phyloP scores from a whole-genome alignment of 2,329 filamentous ascomycete species.

The Diaporthe citrichinensis region DNA sequence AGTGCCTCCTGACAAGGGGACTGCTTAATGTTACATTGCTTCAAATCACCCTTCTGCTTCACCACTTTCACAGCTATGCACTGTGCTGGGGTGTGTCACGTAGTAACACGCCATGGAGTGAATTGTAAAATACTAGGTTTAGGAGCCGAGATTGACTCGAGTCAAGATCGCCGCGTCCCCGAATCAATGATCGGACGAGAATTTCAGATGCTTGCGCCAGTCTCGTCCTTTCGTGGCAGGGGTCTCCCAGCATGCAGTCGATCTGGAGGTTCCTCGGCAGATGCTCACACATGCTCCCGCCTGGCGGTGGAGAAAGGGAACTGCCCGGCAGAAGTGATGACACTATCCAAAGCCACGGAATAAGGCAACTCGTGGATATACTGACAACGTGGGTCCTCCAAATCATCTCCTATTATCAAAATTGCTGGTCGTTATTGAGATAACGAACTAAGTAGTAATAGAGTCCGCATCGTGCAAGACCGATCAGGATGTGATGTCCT shows the following conservation, averaged over 20 bases:
- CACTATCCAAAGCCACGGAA: background rate
- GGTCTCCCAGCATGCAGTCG: background rate
- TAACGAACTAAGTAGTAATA: too few species aligned
- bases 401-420: background rate
- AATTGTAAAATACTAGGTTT: background rate
- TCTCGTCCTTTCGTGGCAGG: background rate
- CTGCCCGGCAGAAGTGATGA: background rate
- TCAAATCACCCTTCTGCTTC: background rate
- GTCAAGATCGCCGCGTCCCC: background rate
- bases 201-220: background rate
- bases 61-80: background rate
- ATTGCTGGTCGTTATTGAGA: too few species aligned
- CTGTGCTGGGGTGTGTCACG: background rate
- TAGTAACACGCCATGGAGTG: background rate
- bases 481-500: too few species aligned
- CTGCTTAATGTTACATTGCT: conserved; percentile 1
- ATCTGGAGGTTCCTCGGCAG: background rate
- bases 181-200: background rate
- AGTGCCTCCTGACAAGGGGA: background rate
- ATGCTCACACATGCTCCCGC: background rate
- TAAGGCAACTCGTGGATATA: background rate
- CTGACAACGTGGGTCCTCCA: background rate
- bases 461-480: too few species aligned
- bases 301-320: background rate
- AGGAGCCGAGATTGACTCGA: conserved; percentile 4